Conservation (phyloP, 2,329 filamentous ascomycete genomes). For the Aspergillus udagawae region DNA sequence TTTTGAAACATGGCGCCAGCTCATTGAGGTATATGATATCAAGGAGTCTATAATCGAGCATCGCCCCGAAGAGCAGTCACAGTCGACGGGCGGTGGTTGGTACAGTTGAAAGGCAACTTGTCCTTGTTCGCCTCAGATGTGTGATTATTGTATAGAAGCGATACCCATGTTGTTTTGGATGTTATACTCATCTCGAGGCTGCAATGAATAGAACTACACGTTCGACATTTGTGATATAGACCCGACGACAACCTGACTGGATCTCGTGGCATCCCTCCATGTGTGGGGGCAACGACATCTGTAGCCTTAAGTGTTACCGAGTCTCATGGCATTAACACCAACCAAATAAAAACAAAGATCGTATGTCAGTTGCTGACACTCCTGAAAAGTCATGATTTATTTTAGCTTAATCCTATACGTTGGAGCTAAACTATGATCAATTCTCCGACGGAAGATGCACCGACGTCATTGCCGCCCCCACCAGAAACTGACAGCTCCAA, state of each 20-base stretch:
- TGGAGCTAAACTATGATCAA: not conserved
- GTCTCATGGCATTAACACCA: not conserved
- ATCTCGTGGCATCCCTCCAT: not conserved
- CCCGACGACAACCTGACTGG: not conserved
- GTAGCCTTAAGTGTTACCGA: not conserved
- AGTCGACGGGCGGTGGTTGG: conserved; percentile 58
- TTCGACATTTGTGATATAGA: not conserved
- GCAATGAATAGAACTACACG: not conserved
- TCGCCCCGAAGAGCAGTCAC: conserved; percentile 57
- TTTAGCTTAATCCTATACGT: not conserved
- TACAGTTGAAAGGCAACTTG: conserved; percentile 48
- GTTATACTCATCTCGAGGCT: not conserved
- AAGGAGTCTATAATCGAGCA: conserved; percentile 80
- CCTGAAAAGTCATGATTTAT: not conserved
- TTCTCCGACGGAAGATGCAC: not conserved
- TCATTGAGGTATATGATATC: conserved; percentile 74
- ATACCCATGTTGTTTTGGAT: conserved; percentile 13
- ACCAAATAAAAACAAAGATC: not conserved
- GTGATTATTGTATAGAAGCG: conserved; percentile 4
- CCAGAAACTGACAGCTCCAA: not conserved
- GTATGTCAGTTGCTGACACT: not conserved
- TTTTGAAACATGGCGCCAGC: conserved; percentile 73
- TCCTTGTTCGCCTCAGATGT: not conserved
- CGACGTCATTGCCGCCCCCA: not conserved
- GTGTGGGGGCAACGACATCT: not conserved